Percentiles rank a stretch among this genome's conserved stretches.
These are phyloP conservation scores for Citrullus amarus DNA, from an alignment of 306 rosid genomes.

Conservation along the genomic window DNA sequence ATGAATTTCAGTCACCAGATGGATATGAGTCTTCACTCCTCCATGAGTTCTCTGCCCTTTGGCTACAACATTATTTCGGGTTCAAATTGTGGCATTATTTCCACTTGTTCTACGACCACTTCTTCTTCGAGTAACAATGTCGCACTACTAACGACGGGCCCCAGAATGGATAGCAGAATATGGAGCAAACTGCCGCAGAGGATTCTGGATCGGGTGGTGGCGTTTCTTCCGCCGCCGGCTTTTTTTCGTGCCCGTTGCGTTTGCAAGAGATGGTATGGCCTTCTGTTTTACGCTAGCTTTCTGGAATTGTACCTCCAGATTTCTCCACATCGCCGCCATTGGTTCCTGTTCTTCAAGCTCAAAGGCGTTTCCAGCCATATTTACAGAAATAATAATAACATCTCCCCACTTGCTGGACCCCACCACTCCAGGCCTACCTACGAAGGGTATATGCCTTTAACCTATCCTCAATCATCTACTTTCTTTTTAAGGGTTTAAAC, in stretches of 20 bases:
- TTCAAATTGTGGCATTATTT: neutral
- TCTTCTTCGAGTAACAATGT: neutral
- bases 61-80: constrained; percentile 34
- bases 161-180: constrained; percentile 71
- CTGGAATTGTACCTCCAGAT: constrained; percentile 65
- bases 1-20: constrained; percentile 14
- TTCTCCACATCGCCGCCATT: constrained; percentile 42
- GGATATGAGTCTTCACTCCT: constrained; percentile 49
- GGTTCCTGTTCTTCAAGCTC: constrained; percentile 82
- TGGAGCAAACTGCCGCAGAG: constrained; percentile 82
- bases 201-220: constrained; percentile 63
- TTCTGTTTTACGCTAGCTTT: constrained; percentile 51
- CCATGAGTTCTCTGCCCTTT: constrained; percentile 36
- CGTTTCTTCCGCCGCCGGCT: constrained; percentile 78
- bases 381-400: constrained; percentile 20
- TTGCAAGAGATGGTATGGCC: constrained; percentile 80
- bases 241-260: constrained; percentile 77
- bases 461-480: neutral
- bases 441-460: constrained; percentile 27
- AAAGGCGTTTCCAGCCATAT: constrained; percentile 35
- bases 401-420: neutral
- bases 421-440: neutral
- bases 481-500: neutral
- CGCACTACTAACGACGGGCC: neutral
- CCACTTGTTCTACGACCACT: neutral